Conservation (phyloP, 805 yeast species). For the Wickerhamiella parazyma region DNA sequence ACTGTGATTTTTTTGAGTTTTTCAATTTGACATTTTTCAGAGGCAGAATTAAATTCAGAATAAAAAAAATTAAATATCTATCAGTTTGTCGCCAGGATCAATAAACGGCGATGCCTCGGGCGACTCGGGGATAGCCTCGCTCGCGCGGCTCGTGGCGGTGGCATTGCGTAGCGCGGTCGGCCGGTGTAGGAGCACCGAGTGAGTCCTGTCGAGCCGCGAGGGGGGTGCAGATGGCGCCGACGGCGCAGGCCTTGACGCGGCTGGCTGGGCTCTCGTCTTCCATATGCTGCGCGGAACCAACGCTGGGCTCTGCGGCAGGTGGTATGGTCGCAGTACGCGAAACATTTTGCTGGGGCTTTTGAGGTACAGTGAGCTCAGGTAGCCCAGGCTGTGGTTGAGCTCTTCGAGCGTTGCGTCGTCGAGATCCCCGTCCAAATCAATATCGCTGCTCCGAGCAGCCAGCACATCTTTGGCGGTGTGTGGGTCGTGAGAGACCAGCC, state of each 20-base stretch:
- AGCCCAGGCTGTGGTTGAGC: conserved; percentile 66
- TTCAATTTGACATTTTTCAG: no score
- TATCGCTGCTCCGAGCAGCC: conserved; percentile 42
- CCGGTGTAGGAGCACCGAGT: background rate
- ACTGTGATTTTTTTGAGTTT: background rate
- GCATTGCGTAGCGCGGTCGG: background rate
- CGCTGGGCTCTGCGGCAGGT: conserved; percentile 17
- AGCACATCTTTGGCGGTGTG: conserved; percentile 41
- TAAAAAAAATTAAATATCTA: conserved; percentile 16
- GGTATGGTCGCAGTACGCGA: conserved; percentile 29
- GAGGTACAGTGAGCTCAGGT: conserved; percentile 69
- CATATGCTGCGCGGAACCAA: conserved; percentile 17
- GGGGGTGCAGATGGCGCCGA: background rate
- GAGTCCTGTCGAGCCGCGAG: background rate
- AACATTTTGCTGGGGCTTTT: conserved; percentile 76
- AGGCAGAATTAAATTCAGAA: no score
- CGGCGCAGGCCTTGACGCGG: background rate
- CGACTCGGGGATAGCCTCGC: background rate
- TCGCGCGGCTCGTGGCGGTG: conserved; percentile 4
- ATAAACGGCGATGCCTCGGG: background rate
- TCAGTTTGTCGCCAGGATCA: conserved; percentile 15
- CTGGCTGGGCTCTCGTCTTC: background rate
- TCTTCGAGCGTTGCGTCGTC: conserved; percentile 55
- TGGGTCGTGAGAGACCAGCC: conserved; percentile 45
- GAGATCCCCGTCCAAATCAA: conserved; percentile 31